These are phyloP conservation scores for Globisporangium middletonii DNA, from an alignment of 352 stramenopile genomes.

Conservation along the genomic window DNA sequence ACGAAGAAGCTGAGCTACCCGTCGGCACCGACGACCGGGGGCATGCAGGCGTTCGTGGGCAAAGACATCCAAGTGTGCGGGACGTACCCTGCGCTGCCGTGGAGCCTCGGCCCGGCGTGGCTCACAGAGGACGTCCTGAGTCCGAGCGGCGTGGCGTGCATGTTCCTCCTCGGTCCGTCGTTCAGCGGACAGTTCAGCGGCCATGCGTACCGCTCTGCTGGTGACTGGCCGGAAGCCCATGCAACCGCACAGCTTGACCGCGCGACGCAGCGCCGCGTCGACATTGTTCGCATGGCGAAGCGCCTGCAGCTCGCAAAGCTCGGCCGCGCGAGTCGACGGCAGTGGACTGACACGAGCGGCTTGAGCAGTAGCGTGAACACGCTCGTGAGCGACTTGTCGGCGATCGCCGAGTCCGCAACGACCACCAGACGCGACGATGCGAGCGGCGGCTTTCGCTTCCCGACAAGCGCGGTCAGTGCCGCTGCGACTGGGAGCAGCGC, in stretches of 20 bases:
- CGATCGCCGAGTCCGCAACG: conserved; percentile 21
- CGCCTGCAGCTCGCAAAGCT: conserved; percentile 44
- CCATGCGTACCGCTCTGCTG: conserved; percentile 52
- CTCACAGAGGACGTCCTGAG: conserved; percentile 54
- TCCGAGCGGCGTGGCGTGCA: conserved; percentile 34
- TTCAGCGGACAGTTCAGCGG: conserved; percentile 62
- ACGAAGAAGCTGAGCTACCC: conserved; percentile 75
- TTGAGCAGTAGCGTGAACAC: conserved; percentile 8
- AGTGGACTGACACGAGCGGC: conserved; percentile 29
- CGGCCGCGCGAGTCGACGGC: conserved; percentile 29
- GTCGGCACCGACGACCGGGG: conserved; percentile 31
- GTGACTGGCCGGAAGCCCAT: conserved; percentile 67
- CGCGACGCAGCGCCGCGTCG: conserved; percentile 47
- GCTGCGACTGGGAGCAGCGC: conserved; percentile 6
- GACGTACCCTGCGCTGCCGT: conserved; percentile 52
- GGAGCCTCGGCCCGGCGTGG: conserved; percentile 62
- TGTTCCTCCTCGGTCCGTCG: conserved; percentile 62
- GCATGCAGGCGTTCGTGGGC: conserved; percentile 61
- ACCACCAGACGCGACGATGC: conserved; percentile 38
- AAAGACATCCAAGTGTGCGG: conserved; percentile 72
- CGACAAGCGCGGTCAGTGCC: conserved; percentile 4
- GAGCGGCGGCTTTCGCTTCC: conserved; percentile 25
- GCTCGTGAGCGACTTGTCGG: conserved; percentile 9
- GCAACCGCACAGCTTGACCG: conserved; percentile 50
- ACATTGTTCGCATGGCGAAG: conserved; percentile 38